phyloP scores from a whole-genome alignment of 1,284 basidiomycete genomes.

The Irpex sp. region DNA sequence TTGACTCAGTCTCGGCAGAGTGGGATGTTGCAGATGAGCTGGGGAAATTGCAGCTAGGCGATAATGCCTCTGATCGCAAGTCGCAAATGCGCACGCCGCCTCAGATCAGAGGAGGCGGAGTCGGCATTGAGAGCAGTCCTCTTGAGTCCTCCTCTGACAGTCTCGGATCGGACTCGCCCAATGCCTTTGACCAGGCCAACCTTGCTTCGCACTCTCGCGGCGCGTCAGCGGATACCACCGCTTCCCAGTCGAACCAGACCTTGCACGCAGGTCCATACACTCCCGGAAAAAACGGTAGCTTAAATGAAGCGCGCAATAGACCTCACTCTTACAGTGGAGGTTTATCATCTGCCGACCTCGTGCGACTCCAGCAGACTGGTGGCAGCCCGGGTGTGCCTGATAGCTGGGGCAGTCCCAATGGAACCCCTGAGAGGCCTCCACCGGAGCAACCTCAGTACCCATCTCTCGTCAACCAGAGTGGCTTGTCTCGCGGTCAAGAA shows the following conservation, averaged over 20 bases:
- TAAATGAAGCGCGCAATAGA: slow-evolving; percentile 62
- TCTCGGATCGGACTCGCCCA: slow-evolving; percentile 63
- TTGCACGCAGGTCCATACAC: slow-evolving; percentile 47
- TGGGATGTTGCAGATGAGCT: slow-evolving; percentile 75
- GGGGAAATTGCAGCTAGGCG: slow-evolving; percentile 64
- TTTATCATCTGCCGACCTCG: slow-evolving; percentile 64
- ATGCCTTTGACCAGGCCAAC: slow-evolving; percentile 56
- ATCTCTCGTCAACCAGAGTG: slow-evolving; percentile 48
- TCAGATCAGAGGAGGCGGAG: slow-evolving; percentile 52
- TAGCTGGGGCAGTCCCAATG: slow-evolving; percentile 26
- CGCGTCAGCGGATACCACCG: slow-evolving; percentile 69
- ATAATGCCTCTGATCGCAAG: slow-evolving; percentile 47
- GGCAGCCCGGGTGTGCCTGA: slow-evolving; percentile 36
- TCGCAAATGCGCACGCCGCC: slow-evolving; percentile 59
- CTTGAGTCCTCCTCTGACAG: slow-evolving; percentile 71
- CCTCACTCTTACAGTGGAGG: slow-evolving; percentile 79
- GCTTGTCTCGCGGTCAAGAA: slow-evolving; percentile 39
- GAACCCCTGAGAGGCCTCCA: slow-evolving; percentile 29
- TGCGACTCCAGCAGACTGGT: slow-evolving; percentile 66
- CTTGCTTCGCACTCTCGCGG: slow-evolving; percentile 67
- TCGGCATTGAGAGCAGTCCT: slow-evolving; percentile 64
- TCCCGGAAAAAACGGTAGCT: slow-evolving; percentile 46
- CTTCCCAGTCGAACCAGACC: slow-evolving; percentile 53
- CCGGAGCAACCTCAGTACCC: slow-evolving; percentile 68
- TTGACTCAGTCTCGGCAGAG: slow-evolving; percentile 50